Evolutionary conservation across 1,284 basidiomycete genomes (phyloP), one percentile per base, ranked within the genome.

Genomic region (Ceratobasidium sp.): DNA sequence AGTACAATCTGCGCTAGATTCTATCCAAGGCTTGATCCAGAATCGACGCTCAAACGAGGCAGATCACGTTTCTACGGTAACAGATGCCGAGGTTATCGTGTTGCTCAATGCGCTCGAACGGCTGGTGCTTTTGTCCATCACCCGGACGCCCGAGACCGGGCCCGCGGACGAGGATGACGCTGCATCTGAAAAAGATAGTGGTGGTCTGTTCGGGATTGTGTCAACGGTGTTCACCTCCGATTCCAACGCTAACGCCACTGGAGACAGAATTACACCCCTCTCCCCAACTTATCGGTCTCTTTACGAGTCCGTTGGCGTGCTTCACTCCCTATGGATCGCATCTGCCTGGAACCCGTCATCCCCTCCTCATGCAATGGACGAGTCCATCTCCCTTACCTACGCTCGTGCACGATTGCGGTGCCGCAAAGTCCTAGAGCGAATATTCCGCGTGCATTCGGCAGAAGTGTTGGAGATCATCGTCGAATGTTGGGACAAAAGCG

Each of bases 1-100:
- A 74, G 80, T 96, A n/a, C 84, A 85, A 16, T 78, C 80, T 11
- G 83, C 86, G 9, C 79, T 95, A 21, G 79, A 80, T 12, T 88
- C 92, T 70, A 80, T 92, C 30, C 77, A 84, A 75, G 81, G 80
- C 69, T 83, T 84, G 36, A 80, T 82, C 66, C 78, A 79, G 56
- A 71, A 76, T 38, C 58, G 77, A 38, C 77, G 82, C 69, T 82
- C 79, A 60, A 77, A 77, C 6, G 79, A 80, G 25, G 72, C 76
- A 62, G 71, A 70, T 58, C 86, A 86, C 76, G 77, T 84, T 12
- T 76, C 78, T 0, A 83, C 83, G 6, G 84, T 87, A 1, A 92
- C 90, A 0, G 95, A 97, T 77, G 86, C 91, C 0, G 94, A 96
- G 76, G 86, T 94, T 72, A 84, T 91, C 66, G 93, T 92, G 86